Percentiles rank a stretch among this genome's conserved stretches.
phyloP scores from a whole-genome alignment of 1,284 basidiomycete species.

The Irpex sp. region DNA sequence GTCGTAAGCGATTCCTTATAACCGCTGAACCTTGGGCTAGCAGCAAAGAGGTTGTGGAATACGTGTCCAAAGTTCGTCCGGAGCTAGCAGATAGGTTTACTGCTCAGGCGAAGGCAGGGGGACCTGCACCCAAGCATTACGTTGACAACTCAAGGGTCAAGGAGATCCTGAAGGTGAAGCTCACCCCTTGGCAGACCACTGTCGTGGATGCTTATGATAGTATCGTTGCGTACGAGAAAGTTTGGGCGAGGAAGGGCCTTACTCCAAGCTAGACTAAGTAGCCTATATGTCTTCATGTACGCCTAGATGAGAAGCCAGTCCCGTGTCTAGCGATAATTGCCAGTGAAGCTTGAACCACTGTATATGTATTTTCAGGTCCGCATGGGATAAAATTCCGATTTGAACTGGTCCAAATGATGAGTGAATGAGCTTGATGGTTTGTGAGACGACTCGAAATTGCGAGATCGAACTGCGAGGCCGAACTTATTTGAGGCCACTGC shows the following conservation, averaged over 20 bases:
- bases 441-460: too few species aligned
- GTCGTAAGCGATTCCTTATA: conserved; percentile 17
- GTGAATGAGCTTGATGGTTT: too few species aligned
- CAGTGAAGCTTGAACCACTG: too few species aligned
- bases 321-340: too few species aligned
- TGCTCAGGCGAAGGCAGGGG: not conserved
- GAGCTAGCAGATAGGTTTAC: conserved; percentile 10
- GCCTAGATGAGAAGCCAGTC: too few species aligned
- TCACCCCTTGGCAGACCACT: conserved; percentile 3
- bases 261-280: not conserved
- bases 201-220: conserved; percentile 12
- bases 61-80: conserved; percentile 13
- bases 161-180: not conserved
- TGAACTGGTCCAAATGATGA: too few species aligned
- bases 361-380: too few species aligned
- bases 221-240: conserved; percentile 21
- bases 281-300: too few species aligned
- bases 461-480: too few species aligned
- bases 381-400: too few species aligned
- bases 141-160: conserved; percentile 3
- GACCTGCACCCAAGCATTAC: conserved; percentile 6
- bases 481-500: too few species aligned
- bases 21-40: conserved; percentile 8
- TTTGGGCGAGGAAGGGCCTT: conserved; percentile 17
- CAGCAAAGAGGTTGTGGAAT: conserved; percentile 11